These are phyloP conservation scores for Metarhizium guizhouense DNA, from an alignment of 2,329 filamentous ascomycete species.

Conservation along the genomic window DNA sequence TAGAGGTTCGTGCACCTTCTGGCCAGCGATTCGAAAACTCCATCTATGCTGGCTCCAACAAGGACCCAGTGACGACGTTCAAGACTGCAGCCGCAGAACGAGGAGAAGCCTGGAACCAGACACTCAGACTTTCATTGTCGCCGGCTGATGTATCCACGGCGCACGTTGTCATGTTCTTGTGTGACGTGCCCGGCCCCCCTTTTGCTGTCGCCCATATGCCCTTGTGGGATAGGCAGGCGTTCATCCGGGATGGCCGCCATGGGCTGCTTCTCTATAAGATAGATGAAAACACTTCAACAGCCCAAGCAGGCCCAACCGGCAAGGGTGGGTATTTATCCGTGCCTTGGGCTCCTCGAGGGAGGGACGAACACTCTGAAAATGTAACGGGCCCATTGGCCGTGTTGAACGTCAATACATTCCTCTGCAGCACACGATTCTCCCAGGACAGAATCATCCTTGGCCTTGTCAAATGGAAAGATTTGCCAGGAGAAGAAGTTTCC, in stretches of 20 bases:
- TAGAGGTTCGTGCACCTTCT: constrained; percentile 73
- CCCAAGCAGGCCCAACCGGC: constrained; percentile 51
- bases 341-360: constrained; percentile 65
- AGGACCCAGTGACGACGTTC: constrained; percentile 72
- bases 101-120: constrained; percentile 81
- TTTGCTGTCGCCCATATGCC: constrained; percentile 92
- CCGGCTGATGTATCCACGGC: constrained; percentile 72
- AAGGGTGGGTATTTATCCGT: constrained; percentile 81
- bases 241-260: constrained; percentile 78
- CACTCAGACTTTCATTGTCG: constrained; percentile 69
- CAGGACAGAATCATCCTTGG: constrained; percentile 83
- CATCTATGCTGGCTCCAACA: constrained; percentile 80
- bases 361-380: constrained; percentile 60
- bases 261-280: constrained; percentile 78
- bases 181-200: constrained; percentile 76
- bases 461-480: constrained; percentile 77
- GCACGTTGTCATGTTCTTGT: constrained; percentile 83
- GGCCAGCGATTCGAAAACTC: constrained; percentile 82
- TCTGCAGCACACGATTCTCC: constrained; percentile 91
- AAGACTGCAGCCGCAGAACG: constrained; percentile 73
- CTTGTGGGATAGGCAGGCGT: constrained; percentile 85
- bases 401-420: constrained; percentile 71
- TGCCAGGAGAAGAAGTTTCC: constrained; percentile 61
- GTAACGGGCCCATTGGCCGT: constrained; percentile 72
- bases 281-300: constrained; percentile 77